A percentile compares a stretch with the other conserved stretches of the same genome.
These are phyloP conservation scores for Solanum arcanum DNA, from an alignment of 257 asterid species.

Conservation along the genomic window DNA sequence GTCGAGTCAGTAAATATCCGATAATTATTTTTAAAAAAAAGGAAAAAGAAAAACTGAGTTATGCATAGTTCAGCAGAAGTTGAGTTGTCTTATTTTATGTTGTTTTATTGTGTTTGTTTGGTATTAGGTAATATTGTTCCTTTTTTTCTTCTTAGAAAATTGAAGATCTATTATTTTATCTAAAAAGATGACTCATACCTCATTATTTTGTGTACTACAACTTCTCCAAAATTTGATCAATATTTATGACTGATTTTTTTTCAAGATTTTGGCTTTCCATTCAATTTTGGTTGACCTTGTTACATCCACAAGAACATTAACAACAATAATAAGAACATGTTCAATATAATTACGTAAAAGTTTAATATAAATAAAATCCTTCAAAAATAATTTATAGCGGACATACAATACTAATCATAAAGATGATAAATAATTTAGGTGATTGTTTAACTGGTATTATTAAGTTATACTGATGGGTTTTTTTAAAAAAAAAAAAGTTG, in stretches of 20 bases:
- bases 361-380: neutral
- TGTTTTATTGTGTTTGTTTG: neutral
- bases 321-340: neutral
- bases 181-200: neutral
- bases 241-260: neutral
- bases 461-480: neutral
- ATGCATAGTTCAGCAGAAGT: neutral
- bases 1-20: too few species aligned
- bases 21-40: too few species aligned
- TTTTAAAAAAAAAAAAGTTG: too few species aligned
- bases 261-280: neutral
- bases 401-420: neutral
- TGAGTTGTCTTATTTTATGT: neutral
- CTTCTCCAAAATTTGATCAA: neutral
- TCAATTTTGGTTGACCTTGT: neutral
- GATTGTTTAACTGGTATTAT: neutral
- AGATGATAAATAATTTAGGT: neutral
- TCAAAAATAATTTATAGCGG: neutral
- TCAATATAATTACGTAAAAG: rapidly evolving
- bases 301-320: neutral
- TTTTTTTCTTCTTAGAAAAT: neutral
- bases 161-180: neutral
- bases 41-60: neutral
- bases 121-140: neutral
- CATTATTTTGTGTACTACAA: neutral